phyloP scores from a whole-genome alignment of 1,284 basidiomycete genomes.

The Cryptococcus wingfieldii region DNA sequence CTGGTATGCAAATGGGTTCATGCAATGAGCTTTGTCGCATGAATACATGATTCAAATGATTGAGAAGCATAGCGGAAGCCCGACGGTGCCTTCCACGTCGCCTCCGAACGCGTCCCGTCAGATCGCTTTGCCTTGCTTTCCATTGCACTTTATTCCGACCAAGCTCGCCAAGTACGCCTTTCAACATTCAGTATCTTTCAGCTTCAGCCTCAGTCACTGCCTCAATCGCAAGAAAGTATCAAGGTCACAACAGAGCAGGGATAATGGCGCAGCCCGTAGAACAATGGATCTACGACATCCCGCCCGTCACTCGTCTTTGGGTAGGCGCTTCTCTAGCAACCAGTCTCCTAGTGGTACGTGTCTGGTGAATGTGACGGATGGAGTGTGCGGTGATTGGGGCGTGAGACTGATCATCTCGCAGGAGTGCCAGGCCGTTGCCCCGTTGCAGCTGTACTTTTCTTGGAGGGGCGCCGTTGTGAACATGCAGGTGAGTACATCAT shows the following conservation, averaged over 20 bases:
- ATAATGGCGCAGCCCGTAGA: conserved; percentile 40
- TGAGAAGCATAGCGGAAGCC: too few species aligned
- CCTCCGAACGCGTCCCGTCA: too few species aligned
- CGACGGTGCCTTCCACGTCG: too few species aligned
- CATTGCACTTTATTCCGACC: not conserved
- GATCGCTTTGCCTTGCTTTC: too few species aligned
- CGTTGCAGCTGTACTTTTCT: conserved; percentile 87
- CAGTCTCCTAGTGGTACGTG: conserved; percentile 76
- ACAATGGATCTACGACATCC: conserved; percentile 72
- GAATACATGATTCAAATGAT: too few species aligned
- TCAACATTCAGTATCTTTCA: not conserved
- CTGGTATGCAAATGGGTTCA: not conserved
- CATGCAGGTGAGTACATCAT: conserved; percentile 58
- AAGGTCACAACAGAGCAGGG: not conserved
- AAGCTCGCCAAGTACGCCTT: not conserved
- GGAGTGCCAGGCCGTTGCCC: conserved; percentile 88
- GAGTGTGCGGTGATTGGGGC: not conserved
- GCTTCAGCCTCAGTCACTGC: not conserved
- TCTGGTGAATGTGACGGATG: too few species aligned
- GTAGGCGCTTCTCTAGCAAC: conserved; percentile 69
- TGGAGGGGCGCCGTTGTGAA: conserved; percentile 76
- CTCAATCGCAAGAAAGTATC: not conserved
- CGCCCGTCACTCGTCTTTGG: conserved; percentile 82
- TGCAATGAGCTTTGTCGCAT: too few species aligned
- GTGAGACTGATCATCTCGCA: conserved; percentile 39